phyloP scores from a whole-genome alignment of 768 basidiomycete genomes.

The Antrodiella citrinella region DNA sequence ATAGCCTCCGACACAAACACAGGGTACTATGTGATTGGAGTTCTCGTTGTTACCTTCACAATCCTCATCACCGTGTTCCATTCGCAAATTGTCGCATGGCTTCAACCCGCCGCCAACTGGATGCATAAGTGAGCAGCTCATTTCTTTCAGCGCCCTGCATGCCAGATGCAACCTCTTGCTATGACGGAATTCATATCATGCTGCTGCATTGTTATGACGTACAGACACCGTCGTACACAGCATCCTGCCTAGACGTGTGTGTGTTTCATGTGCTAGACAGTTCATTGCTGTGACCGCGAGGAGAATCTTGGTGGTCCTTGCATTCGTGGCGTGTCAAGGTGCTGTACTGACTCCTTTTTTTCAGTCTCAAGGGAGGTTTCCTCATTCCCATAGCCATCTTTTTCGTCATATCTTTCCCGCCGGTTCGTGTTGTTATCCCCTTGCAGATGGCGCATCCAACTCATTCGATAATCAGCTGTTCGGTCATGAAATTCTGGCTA shows the following conservation, averaged over 20 bases:
- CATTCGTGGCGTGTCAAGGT: too few relatives aligned
- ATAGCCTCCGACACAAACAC: background rate
- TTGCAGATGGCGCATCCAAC: background rate
- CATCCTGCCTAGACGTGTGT: too few relatives aligned
- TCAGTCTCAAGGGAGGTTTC: slow-evolving; percentile 26
- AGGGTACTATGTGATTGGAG: slow-evolving; percentile 28
- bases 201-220: too few relatives aligned
- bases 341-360: background rate
- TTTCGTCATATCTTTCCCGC: slow-evolving; percentile 36
- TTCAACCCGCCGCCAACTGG: slow-evolving; percentile 59
- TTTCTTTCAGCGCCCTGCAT: background rate
- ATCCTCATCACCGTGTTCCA: slow-evolving; percentile 37
- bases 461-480: slow-evolving; percentile 45
- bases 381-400: slow-evolving; percentile 36
- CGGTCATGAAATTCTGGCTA: slow-evolving; percentile 86
- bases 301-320: too few relatives aligned
- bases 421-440: slow-evolving; percentile 18
- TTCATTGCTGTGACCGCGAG: too few relatives aligned
- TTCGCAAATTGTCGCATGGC: slow-evolving; percentile 55
- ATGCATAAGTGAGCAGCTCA: slow-evolving; percentile 44
- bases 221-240: too few relatives aligned
- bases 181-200: too few relatives aligned
- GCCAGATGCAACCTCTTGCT: too few relatives aligned
- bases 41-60: slow-evolving; percentile 24
- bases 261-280: too few relatives aligned